Conservation (phyloP, 2,329 filamentous ascomycete genomes). For the Pseudogymnoascus sp. region DNA sequence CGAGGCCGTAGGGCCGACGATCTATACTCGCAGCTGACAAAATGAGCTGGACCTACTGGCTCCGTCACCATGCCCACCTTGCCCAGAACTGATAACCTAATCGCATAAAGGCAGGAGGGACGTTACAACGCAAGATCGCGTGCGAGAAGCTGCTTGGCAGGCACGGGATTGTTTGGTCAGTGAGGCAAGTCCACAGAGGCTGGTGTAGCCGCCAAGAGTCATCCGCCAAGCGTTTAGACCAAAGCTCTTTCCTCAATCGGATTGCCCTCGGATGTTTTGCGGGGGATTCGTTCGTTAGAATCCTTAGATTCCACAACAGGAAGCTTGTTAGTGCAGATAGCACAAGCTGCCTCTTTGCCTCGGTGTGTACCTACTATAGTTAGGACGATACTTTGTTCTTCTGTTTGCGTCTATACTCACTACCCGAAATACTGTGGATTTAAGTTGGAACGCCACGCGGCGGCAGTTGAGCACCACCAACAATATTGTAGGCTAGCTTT, state of each 20-base stretch:
- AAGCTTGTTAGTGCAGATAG: not conserved
- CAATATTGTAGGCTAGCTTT: not conserved
- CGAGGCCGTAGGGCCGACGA: not conserved
- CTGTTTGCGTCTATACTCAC: not conserved
- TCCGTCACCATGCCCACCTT: not conserved
- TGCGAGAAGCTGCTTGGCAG: not conserved
- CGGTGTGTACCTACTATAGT: not conserved
- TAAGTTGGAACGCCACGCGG: not conserved
- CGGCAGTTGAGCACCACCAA: not conserved
- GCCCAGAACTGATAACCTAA: slow-evolving; percentile 6
- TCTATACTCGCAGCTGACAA: slow-evolving; percentile 1
- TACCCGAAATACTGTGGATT: not conserved
- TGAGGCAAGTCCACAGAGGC: not conserved
- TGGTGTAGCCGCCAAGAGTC: not conserved
- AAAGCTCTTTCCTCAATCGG: slow-evolving; percentile 3
- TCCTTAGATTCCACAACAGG: not conserved
- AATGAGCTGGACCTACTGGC: not conserved
- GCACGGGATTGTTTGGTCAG: not conserved
- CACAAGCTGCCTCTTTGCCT: not conserved
- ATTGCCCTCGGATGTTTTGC: not conserved
- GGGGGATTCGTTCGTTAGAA: not conserved
- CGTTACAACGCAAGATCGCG: not conserved
- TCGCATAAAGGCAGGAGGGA: slow-evolving; percentile 6
- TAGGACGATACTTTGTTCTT: not conserved
- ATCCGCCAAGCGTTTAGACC: not conserved